Evolutionary conservation across 2,329 filamentous ascomycete genomes (phyloP).

Genomic region (Cadophora sp.): DNA sequence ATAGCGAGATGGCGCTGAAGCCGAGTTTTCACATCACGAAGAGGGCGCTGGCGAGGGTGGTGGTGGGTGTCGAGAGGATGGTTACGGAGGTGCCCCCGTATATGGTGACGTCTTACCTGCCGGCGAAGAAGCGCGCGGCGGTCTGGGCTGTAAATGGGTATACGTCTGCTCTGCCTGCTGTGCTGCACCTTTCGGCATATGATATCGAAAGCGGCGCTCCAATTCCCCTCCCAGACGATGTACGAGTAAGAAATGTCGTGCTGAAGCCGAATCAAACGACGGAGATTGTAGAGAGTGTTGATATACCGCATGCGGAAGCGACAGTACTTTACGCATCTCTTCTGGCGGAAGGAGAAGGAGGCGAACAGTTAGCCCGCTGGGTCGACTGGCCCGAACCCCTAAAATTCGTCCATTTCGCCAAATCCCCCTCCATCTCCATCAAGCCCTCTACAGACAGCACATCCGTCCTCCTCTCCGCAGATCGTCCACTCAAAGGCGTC

Average conservation of each 20-base stretch:
- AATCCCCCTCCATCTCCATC: slow-evolving; percentile 45
- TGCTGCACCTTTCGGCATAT: slow-evolving; percentile 56
- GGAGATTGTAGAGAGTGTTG: slow-evolving; percentile 62
- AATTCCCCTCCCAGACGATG: slow-evolving; percentile 48
- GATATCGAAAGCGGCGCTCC: slow-evolving; percentile 65
- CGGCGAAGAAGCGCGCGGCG: slow-evolving; percentile 27
- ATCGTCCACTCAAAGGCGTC: slow-evolving; percentile 70
- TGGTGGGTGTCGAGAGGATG: slow-evolving; percentile 37
- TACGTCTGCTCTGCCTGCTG: slow-evolving; percentile 21
- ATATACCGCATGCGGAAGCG: slow-evolving; percentile 57
- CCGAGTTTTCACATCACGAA: slow-evolving; percentile 59
- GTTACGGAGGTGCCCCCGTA: slow-evolving; percentile 28
- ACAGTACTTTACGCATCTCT: slow-evolving; percentile 60
- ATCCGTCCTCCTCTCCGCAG: slow-evolving; percentile 57
- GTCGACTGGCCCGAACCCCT: slow-evolving; percentile 76
- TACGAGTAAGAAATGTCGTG: slow-evolving; percentile 22
- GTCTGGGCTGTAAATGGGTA: slow-evolving; percentile 37
- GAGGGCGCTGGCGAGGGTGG: slow-evolving; percentile 47
- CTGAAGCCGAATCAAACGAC: slow-evolving; percentile 59
- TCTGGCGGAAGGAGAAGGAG: background rate
- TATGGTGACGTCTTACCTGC: slow-evolving; percentile 32
- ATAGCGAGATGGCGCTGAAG: slow-evolving; percentile 60
- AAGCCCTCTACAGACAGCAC: background rate
- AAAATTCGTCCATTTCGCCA: slow-evolving; percentile 67
- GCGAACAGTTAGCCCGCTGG: slow-evolving; percentile 58